A percentile compares a stretch with the other conserved stretches of the same genome.
Conservation (phyloP, 192 early-diverging fungal species). For the Lunasporangiospora selenospora region DNA sequence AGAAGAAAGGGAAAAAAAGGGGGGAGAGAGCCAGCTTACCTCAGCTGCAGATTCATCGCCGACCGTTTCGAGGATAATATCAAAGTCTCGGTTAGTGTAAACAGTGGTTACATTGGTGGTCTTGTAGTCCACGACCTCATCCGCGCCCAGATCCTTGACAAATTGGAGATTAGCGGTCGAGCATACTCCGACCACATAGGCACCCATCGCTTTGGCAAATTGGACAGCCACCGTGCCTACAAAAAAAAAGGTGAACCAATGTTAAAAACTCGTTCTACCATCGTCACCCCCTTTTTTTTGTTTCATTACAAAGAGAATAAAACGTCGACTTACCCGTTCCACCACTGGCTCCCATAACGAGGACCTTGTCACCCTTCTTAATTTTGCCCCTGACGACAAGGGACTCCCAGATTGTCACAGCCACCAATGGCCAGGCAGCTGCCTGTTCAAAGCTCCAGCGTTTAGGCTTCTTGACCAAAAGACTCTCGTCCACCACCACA, state of each 20-base stretch:
- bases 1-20: neutral
- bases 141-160: constrained; percentile 60
- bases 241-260: neutral
- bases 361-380: constrained; percentile 45
- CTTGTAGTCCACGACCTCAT: constrained; percentile 64
- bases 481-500: constrained; percentile 8
- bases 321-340: constrained; percentile 37
- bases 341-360: constrained; percentile 60
- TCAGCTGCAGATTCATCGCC: constrained; percentile 24
- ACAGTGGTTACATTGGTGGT: constrained; percentile 33
- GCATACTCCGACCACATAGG: constrained; percentile 61
- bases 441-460: constrained; percentile 28
- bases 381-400: constrained; percentile 12
- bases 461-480: constrained; percentile 14
- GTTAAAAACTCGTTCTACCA: too few species aligned
- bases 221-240: constrained; percentile 57
- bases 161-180: constrained; percentile 54
- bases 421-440: constrained; percentile 34
- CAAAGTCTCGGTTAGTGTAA: constrained; percentile 37
- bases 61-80: constrained; percentile 55
- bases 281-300: too few species aligned
- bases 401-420: constrained; percentile 24
- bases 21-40: constrained; percentile 5
- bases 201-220: constrained; percentile 58
- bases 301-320: neutral